Base-by-base conservation (phyloP, 352 stramenopile genomes). In the Phytophthora sansomeana region DNA sequence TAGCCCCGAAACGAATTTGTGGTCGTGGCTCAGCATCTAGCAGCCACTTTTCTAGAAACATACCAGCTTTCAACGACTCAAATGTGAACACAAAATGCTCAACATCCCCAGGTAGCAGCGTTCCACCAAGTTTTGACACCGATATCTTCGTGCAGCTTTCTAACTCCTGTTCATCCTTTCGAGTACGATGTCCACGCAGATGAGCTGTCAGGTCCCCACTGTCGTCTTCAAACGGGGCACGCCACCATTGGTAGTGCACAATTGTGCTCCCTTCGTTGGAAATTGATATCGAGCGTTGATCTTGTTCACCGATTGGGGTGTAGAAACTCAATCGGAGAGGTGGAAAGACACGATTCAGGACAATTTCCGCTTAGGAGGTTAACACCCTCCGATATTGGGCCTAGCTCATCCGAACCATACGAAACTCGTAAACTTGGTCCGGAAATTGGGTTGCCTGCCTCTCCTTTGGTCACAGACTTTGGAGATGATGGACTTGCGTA, bases 11-110 rank as follows among this genome's bases (percentile, higher is more conserved):
- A 28, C 26, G 39, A 29, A 78, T 50, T 1, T 47, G 38, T n/a
- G 75, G 60, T 6, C 62, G 69, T 7, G 83, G 85, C 39, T 93
- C 77, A 16, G 87, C 68, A 32, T 87, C 77, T 4, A 95, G 56
- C 11, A 87, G 33, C 87, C 87, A 95, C 30, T 86, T 85, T 49
- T 93, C 87, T 5, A 92, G 56, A 57, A 80, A 92, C 7, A 87
- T 42, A 4, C 87, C 84, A 24, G 83, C 48, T 24, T 56, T 51
- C 26, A 68, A 54, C 2, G 85, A 81, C 21, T 65, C 35, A 43
- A 94, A 95, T 10, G 72, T 83, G 56, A 95, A 93, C 10, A 63
- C 64, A 52, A 95, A 86, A 24, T 57, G 54, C n/a, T 80, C 48
- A 1, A 29, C 62, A 43, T 92, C 84, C 13, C 76, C 73, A 0